Evolutionary conservation across 2,329 filamentous ascomycete species (phyloP), one percentile per base, ranked within the genome.

Genomic region (Xylaria digitata): DNA sequence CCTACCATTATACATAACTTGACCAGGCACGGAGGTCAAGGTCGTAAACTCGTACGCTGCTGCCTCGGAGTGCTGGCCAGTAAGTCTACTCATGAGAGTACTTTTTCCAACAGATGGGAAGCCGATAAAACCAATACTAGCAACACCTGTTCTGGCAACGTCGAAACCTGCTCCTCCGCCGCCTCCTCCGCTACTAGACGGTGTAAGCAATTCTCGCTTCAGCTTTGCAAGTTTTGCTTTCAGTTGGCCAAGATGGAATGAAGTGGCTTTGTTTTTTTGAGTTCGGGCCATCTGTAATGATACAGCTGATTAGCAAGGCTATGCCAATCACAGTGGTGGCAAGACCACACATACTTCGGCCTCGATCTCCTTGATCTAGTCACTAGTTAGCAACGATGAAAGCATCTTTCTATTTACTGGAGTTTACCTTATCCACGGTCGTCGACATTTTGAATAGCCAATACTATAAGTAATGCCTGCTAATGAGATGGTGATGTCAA

Each of bases 31-130:
- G 52, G 95, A 97, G 42, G 96, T 99, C 79, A 99, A 86, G 61
- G 96, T 99, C 72, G 96, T 99, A 84, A 99, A 99, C 80, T 99
- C 96, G 82, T 99, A 99, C 59, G 95, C 96, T 19, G 96, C 96
- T 63, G 90, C 95, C 85, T 99, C 96, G 1, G 95, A 98, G 79
- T 99, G 95, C 82, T 97, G 95, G 59, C 96, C 96, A 49, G 96
- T 99, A 78, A 99, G 83, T 77, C 85, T 89, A 78, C 90, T 97
- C 94, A 99, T 97, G 75, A 99, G 85, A 57, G 96, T 99, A 87
- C 93, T 97, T 84, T 99, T 99, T 69, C 96, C 96, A 70, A 99
- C 96, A 0, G 96, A 99, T 1, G 96, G 96, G 77, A 99, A 99
- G 37, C 96, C 96, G 78, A 98, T 97, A 82, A 98, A 98, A 49